Conservation (phyloP, 2,329 filamentous ascomycete species). For the Fusarium napiforme region DNA sequence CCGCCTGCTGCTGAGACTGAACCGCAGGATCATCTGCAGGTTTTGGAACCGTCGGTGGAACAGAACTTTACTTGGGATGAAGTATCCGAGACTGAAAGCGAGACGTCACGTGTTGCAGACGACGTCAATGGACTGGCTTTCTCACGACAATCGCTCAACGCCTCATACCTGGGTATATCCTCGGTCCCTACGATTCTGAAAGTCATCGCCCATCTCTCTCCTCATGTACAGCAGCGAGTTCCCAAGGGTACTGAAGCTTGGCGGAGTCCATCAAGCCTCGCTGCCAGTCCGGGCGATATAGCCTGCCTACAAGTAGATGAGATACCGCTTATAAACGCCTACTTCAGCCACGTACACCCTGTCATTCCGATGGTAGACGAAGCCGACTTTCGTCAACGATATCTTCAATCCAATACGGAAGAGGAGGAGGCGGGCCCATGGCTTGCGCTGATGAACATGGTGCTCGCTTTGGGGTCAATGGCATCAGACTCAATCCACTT, state of each 20-base stretch:
- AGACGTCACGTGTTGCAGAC: background rate
- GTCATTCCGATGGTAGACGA: background rate
- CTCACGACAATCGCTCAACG: background rate
- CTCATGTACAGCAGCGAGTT: background rate
- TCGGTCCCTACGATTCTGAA: background rate
- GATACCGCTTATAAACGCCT: background rate
- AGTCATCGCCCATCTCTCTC: background rate
- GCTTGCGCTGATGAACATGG: background rate
- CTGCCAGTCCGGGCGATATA: background rate
- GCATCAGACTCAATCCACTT: background rate
- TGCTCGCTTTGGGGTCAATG: background rate
- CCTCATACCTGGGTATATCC: background rate
- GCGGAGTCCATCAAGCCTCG: background rate
- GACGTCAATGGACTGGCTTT: background rate
- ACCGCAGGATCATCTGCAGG: background rate
- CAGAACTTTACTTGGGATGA: background rate
- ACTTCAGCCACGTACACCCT: background rate
- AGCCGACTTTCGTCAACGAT: background rate
- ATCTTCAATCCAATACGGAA: background rate
- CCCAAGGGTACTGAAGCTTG: background rate
- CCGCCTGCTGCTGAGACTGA: background rate
- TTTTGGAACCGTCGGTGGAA: background rate
- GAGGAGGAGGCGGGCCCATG: background rate
- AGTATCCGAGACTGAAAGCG: background rate
- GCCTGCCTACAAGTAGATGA: background rate